Evolutionary conservation across 208 protist species (phyloP), one percentile per base, ranked within the genome.

Genomic region (Strigomonas culicis): DNA sequence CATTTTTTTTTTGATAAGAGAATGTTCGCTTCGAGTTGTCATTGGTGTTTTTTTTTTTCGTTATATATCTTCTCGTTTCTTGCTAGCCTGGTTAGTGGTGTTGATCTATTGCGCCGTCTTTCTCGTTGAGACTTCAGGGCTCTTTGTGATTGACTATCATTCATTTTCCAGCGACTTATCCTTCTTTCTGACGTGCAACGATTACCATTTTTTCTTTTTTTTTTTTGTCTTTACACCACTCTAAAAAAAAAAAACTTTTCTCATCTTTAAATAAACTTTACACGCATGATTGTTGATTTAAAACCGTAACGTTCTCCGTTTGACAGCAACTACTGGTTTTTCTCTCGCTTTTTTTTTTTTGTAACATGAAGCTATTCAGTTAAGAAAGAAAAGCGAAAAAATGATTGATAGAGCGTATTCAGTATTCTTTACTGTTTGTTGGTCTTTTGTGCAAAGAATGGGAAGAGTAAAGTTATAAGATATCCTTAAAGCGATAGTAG

Each of bases 271-370:
- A 21, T 55, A 55, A 27, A 30, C 25, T 21, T 55, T 55, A 55
- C 49, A 55, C 11, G 8, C 10, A 55, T 27, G 49, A n/a, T 63
- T 13, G 7, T 63, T 69, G 30, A 28, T 60, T 69, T 46, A 43
- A 25, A 46, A 8, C 6, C 24, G n/a, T 32, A 28, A 55, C 49
- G 46, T 28, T 47, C 46, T 28, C 19, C n/a, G 17, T 56, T 6
- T 50, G 24, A 49, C 51, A 44, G 34, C n/a, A 39, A 39, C 32
- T 49, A 49, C 0, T 22, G 39, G 21, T 62, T 13, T 70, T 56
- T 64, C 63, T 68, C 17, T 32, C 66, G 50, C 49, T 15, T 60
- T 59, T 61, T 50, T 62, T 71, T 59, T 80, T 62, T 55, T 50
- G 19, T 58, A 36, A 63, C 52, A 59, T 46, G 63, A 63, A 65